Evolutionary conservation across 2,329 filamentous ascomycete genomes (phyloP), one percentile per base, ranked within the genome.

Genomic region (Chaetomium strumarium): DNA sequence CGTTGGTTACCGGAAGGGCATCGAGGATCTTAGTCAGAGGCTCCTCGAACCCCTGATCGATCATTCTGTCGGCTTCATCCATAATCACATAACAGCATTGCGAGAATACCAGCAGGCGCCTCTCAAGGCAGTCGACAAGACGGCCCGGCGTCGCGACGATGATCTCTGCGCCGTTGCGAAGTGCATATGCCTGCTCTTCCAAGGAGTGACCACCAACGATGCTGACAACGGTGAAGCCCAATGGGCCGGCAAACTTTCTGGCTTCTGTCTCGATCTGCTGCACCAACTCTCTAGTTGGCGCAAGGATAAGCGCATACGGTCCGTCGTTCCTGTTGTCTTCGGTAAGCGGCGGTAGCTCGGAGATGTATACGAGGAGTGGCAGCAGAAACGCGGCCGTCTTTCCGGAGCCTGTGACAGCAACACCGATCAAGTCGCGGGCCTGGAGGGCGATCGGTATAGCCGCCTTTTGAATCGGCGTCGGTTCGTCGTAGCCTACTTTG

Each of bases 11-110:
- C 0, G 93, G 93, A 2, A 99, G 80, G 1, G 93, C 92, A 61
- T 96, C 90, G 42, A 99, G 83, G 62, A 99, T 99, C 71, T 95
- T 95, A 72, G 96, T 97, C 54, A 99, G 89, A 0, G 90, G 88
- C 64, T 97, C 93, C 71, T 99, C 93, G 67, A 99, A 99, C 42
- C 93, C 93, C 56, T 97, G 83, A 67, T 99, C 93, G 59, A 99
- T 95, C 93, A 99, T 99, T 51, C 92, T 88, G 72, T 99, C 93
- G 36, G 93, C 93, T 79, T 99, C 93, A 68, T 99, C 93, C 92
- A 99, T 96, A 71, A 99, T 96, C 52, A 97, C 82, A 72, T 97
- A 97, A 73, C 91, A 96, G 70, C 93, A 97, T 71, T 97, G 93
- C n/a, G 84, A 85, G 44, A 97, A 80, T 1, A 99, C 92, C 2